Evolutionary conservation across 257 asterid genomes (phyloP).

Genomic region (Solanum dulcamara): DNA sequence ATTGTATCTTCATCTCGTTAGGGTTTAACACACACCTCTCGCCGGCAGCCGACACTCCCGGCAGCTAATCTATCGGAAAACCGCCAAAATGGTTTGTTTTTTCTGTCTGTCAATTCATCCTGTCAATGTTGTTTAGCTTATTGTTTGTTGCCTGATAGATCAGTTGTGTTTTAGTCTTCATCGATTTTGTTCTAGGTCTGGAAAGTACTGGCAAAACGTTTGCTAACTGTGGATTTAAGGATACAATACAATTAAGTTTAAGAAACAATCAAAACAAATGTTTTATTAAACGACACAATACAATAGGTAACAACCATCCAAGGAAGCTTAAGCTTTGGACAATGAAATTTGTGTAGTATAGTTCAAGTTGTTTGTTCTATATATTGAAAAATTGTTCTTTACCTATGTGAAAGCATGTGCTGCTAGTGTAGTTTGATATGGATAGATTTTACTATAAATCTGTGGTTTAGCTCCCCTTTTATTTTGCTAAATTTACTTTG

Average conservation of each 20-base stretch:
- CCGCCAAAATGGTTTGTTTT: neutral
- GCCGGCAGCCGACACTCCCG: neutral
- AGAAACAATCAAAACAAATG: too few species aligned
- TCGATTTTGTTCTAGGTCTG: neutral
- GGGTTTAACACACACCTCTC: neutral
- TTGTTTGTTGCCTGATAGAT: neutral
- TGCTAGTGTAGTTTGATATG: neutral
- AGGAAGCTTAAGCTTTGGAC: neutral
- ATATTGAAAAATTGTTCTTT: neutral
- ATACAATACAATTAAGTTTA: too few species aligned
- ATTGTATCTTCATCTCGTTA: neutral
- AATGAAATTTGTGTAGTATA: neutral
- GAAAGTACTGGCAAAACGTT: neutral
- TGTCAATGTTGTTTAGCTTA: neutral
- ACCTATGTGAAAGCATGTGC: neutral
- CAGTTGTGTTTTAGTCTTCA: neutral
- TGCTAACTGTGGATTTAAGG: neutral
- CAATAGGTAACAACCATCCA: too few species aligned
- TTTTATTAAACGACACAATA: too few species aligned
- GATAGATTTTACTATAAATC: neutral
- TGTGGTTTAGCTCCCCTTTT: neutral
- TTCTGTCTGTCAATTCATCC: neutral
- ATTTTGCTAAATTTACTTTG: neutral
- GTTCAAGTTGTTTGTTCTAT: neutral
- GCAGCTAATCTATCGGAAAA: neutral